phyloP scores from a whole-genome alignment of 176 grass and related monocot genomes.

The Oryza longistaminata region DNA sequence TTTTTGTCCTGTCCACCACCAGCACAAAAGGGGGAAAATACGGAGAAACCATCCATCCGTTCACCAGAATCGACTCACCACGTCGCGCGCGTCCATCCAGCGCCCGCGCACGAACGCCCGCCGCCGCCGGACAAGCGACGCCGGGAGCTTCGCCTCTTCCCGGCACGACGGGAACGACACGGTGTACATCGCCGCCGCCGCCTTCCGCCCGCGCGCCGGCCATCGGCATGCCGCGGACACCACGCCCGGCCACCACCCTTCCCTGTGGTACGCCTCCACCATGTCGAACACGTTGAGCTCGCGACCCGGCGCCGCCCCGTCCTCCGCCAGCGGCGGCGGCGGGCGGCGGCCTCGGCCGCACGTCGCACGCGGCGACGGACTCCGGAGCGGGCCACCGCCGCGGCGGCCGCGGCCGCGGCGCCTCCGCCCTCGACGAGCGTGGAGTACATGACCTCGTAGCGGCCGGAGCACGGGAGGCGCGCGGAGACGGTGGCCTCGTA shows the following conservation, averaged over 20 bases:
- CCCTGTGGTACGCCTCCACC: slow-evolving; percentile 51
- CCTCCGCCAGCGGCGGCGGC: background rate
- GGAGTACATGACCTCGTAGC: slow-evolving; percentile 32
- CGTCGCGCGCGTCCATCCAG: slow-evolving; percentile 44
- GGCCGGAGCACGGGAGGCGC: background rate
- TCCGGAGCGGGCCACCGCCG: background rate
- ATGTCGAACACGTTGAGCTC: slow-evolving; percentile 41
- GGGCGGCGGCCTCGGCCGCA: slow-evolving; percentile 2
- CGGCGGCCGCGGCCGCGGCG: too few relatives aligned
- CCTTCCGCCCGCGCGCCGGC: background rate
- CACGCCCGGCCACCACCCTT: slow-evolving; percentile 72
- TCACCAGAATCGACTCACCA: background rate
- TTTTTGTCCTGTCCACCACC: too few relatives aligned
- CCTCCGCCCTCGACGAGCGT: background rate
- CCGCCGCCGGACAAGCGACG: slow-evolving; percentile 44
- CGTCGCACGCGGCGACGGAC: background rate
- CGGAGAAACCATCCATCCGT: background rate
- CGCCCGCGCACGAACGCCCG: slow-evolving; percentile 37
- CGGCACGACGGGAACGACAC: slow-evolving; percentile 53
- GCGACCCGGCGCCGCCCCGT: background rate
- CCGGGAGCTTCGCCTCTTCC: slow-evolving; percentile 30
- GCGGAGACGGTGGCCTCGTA: slow-evolving; percentile 33
- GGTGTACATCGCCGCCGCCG: slow-evolving; percentile 8
- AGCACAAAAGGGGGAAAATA: background rate
- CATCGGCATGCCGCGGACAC: slow-evolving; percentile 33